Evolutionary conservation across 169 alveolate genomes (phyloP).

Genomic region (Plasmodium adleri): DNA sequence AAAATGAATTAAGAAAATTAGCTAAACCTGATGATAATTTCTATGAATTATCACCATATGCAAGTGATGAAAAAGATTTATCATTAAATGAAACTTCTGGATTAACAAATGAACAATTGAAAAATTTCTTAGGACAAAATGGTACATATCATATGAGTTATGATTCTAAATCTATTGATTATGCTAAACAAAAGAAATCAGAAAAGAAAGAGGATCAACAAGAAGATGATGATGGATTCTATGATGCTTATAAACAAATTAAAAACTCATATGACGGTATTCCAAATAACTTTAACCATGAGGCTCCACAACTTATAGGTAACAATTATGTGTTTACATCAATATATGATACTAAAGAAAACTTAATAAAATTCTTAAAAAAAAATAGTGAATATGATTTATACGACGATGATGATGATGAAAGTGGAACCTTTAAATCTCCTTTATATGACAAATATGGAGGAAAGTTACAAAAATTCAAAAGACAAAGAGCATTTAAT

Average conservation of each 20-base stretch:
- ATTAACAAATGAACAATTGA: slow-evolving; percentile 44
- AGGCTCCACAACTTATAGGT: slow-evolving; percentile 67
- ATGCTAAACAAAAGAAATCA: slow-evolving; percentile 45
- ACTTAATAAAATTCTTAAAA: slow-evolving; percentile 42
- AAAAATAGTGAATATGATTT: slow-evolving; percentile 7
- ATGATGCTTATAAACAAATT: slow-evolving; percentile 73
- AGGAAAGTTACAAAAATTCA: slow-evolving; percentile 32
- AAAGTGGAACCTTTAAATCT: slow-evolving; percentile 9
- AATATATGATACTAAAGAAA: slow-evolving; percentile 53
- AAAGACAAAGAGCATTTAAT: slow-evolving; percentile 45
- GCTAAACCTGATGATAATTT: slow-evolving; percentile 43
- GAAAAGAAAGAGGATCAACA: slow-evolving; percentile 67
- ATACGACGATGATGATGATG: background rate
- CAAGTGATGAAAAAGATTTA: slow-evolving; percentile 52
- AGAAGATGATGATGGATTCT: slow-evolving; percentile 38
- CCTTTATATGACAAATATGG: slow-evolving; percentile 7
- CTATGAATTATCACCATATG: slow-evolving; percentile 62
- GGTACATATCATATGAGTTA: slow-evolving; percentile 73
- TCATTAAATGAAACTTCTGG: slow-evolving; percentile 54
- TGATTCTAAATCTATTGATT: slow-evolving; percentile 53
- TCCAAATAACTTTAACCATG: slow-evolving; percentile 49
- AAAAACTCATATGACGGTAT: slow-evolving; percentile 55
- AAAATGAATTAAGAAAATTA: slow-evolving; percentile 37
- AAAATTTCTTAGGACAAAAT: slow-evolving; percentile 17
- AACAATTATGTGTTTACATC: slow-evolving; percentile 60